Conservation (phyloP, 2,329 filamentous ascomycete genomes). For the Talaromyces sp. region DNA sequence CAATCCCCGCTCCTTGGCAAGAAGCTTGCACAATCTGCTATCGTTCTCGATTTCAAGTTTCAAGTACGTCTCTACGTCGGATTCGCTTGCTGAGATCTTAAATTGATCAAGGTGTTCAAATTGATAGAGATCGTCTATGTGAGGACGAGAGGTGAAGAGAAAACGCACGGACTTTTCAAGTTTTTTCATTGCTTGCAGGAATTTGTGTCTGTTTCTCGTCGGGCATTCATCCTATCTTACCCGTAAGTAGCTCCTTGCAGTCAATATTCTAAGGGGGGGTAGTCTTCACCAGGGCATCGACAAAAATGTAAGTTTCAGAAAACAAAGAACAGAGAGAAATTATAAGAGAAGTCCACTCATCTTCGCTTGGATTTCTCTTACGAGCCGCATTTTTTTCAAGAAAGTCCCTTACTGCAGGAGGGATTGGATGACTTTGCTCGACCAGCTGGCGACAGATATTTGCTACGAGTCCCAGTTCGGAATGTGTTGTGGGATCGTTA, state of each 20-base stretch:
- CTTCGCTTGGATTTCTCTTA: neutral
- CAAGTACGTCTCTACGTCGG: conserved; percentile 15
- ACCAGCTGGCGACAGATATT: neutral
- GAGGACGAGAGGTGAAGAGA: conserved; percentile 6
- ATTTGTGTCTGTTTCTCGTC: neutral
- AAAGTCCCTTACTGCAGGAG: neutral
- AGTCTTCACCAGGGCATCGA: neutral
- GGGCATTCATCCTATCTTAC: neutral
- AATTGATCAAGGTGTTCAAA: neutral
- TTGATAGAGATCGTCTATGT: neutral
- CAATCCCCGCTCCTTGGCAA: conserved; percentile 6
- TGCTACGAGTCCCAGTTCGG: neutral
- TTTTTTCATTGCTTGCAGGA: neutral
- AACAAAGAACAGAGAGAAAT: neutral
- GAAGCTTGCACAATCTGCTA: neutral
- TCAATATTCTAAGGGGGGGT: neutral
- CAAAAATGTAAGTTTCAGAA: neutral
- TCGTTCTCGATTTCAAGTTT: conserved; percentile 5
- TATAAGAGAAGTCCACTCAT: neutral
- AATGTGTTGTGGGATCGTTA: neutral
- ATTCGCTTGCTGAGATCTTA: conserved; percentile 5
- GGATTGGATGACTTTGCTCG: neutral
- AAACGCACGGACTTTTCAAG: neutral
- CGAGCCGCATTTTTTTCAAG: neutral
- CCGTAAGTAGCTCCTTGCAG: neutral